Conservation (phyloP, 306 rosid genomes). For the Quercus parvula region DNA sequence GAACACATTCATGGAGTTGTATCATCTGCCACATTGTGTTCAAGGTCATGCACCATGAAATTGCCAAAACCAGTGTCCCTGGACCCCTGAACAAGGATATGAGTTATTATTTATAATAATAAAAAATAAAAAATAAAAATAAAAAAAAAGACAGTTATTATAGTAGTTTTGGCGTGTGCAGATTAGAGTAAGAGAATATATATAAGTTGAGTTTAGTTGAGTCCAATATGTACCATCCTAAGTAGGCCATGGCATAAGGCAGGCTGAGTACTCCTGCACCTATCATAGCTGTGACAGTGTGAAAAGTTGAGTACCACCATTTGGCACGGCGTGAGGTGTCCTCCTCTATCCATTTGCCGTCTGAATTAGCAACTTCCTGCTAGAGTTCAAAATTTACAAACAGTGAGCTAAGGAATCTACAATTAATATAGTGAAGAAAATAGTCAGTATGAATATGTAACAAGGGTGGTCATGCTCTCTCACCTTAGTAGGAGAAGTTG, state of each 20-base stretch:
- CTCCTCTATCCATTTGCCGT: slow-evolving; percentile 53
- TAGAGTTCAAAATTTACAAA: background rate
- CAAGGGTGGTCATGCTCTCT: slow-evolving; percentile 4
- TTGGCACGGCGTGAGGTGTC: slow-evolving; percentile 60
- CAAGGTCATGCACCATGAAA: slow-evolving; percentile 81
- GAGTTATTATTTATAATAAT: background rate
- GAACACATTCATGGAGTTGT: slow-evolving; percentile 92
- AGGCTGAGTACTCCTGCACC: slow-evolving; percentile 95
- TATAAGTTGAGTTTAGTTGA: background rate
- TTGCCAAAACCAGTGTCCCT: slow-evolving; percentile 56
- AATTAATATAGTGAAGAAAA: background rate
- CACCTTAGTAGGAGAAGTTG: slow-evolving; percentile 61
- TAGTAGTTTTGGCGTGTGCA: no score
- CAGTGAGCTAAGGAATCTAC: background rate
- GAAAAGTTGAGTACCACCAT: slow-evolving; percentile 99
- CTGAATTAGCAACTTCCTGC: slow-evolving; percentile 44
- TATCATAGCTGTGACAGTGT: slow-evolving; percentile 89
- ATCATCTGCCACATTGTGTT: slow-evolving; percentile 97
- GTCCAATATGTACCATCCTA: slow-evolving; percentile 67
- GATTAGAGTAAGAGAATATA: no score
- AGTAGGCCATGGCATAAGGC: slow-evolving; percentile 91
- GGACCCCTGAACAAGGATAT: slow-evolving; percentile 64
- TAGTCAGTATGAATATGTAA: background rate
- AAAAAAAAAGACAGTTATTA: background rate
- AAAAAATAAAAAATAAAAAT: no score